Evolutionary conservation across 495 filamentous ascomycete species (phyloP).

Genomic region (Neurospora pannonica): DNA sequence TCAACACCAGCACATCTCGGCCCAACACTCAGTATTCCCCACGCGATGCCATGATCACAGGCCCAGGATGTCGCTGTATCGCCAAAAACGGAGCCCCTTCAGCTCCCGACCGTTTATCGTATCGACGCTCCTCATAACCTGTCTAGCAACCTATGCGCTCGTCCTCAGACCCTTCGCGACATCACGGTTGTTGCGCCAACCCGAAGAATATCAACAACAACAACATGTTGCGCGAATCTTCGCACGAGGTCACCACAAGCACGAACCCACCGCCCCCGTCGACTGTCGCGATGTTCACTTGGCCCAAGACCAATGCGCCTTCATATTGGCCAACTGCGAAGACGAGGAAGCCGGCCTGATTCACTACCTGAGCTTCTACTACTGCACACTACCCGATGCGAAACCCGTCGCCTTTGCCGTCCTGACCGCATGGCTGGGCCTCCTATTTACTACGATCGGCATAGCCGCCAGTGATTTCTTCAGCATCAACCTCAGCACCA

Average conservation of each 20-base stretch:
- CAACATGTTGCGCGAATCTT: not conserved
- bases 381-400: conserved; percentile 64
- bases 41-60: conserved; percentile 5
- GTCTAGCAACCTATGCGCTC: conserved; percentile 27
- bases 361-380: conserved; percentile 86
- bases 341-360: conserved; percentile 87
- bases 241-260: conserved; percentile 1
- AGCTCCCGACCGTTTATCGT: conserved; percentile 32
- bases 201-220: not conserved
- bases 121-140: conserved; percentile 23
- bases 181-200: conserved; percentile 4
- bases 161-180: conserved; percentile 4
- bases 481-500: conserved; percentile 90
- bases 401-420: conserved; percentile 69
- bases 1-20: not conserved
- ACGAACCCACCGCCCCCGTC: conserved; percentile 8
- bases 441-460: conserved; percentile 95
- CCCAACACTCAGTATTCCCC: not conserved
- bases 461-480: conserved; percentile 98
- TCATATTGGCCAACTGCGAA: conserved; percentile 68
- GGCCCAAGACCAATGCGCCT: conserved; percentile 74
- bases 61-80: conserved; percentile 13
- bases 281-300: conserved; percentile 78
- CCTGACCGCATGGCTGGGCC: conserved; percentile 71
- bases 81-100: conserved; percentile 11